Evolutionary conservation across 1,139 yeast genomes (phyloP).

Genomic region (Diutina ranongensis): DNA sequence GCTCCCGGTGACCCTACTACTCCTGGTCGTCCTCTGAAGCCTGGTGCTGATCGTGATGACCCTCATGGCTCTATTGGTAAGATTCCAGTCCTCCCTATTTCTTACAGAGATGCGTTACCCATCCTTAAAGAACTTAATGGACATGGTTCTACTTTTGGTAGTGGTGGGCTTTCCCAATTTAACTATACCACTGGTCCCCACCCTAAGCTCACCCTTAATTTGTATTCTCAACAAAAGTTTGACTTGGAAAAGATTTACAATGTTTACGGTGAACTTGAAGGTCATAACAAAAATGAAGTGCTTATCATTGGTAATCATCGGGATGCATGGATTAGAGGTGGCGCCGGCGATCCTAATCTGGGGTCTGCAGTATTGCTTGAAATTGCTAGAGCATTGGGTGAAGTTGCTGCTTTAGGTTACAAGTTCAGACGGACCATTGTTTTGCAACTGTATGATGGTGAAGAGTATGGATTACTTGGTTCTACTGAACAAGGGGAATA

Average conservation of each 20-base stretch:
- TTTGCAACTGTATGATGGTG: constrained; percentile 67
- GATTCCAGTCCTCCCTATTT: constrained; percentile 55
- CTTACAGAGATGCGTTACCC: constrained; percentile 46
- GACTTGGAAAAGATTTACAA: constrained; percentile 47
- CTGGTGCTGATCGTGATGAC: constrained; percentile 50
- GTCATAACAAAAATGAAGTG: constrained; percentile 38
- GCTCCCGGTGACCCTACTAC: constrained; percentile 87
- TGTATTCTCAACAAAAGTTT: constrained; percentile 47
- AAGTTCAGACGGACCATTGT: constrained; percentile 48
- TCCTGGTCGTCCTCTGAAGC: constrained; percentile 67
- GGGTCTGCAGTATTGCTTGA: constrained; percentile 53
- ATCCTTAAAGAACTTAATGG: constrained; percentile 43
- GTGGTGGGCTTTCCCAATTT: constrained; percentile 20
- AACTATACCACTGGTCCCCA: constrained; percentile 57
- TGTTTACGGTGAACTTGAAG: constrained; percentile 45
- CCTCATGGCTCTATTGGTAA: constrained; percentile 38
- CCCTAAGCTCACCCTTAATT: constrained; percentile 26
- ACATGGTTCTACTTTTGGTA: constrained; percentile 22
- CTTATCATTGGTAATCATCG: constrained; percentile 59
- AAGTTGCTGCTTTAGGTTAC: constrained; percentile 44
- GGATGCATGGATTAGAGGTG: constrained; percentile 66
- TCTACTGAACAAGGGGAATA: constrained; percentile 64
- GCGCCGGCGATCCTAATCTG: constrained; percentile 63
- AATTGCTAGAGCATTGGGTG: constrained; percentile 42
- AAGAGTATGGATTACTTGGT: constrained; percentile 57